Conservation (phyloP, 2,329 filamentous ascomycete species). For the Penicillium sp. region DNA sequence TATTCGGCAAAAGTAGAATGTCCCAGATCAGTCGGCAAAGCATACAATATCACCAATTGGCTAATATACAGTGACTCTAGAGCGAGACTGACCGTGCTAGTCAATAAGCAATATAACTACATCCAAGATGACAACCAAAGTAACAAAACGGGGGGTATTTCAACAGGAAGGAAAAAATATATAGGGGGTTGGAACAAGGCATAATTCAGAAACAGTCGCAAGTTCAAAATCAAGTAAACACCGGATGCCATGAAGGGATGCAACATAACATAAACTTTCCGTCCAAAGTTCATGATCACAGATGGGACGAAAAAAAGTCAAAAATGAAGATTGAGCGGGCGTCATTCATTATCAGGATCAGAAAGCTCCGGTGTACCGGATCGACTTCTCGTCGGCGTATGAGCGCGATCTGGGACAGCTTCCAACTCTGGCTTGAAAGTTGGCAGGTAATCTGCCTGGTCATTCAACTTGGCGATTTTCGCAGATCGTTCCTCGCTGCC, state of each 20-base stretch:
- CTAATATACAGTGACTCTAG: conserved; percentile 38
- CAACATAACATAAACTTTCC: conserved; percentile 22
- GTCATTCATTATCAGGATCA: conserved; percentile 34
- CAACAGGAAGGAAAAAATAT: conserved; percentile 5
- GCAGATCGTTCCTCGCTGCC: conserved; percentile 34
- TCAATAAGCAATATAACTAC: conserved; percentile 18
- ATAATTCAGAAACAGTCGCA: conserved; percentile 6
- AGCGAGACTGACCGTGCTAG: conserved; percentile 14
- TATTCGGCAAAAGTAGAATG: neutral
- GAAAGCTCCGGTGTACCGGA: conserved; percentile 32
- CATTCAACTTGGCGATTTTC: conserved; percentile 37
- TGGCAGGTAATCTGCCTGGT: conserved; percentile 30
- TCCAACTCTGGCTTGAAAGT: conserved; percentile 41
- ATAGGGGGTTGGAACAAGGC: conserved; percentile 1
- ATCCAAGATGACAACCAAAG: conserved; percentile 17
- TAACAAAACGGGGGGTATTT: conserved; percentile 25
- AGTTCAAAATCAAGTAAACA: conserved; percentile 20
- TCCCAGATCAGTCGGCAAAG: neutral
- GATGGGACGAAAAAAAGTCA: conserved; percentile 1
- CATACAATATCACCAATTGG: conserved; percentile 12
- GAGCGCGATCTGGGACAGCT: conserved; percentile 23
- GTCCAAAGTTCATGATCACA: conserved; percentile 23
- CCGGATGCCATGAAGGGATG: conserved; percentile 28
- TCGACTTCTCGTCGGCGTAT: conserved; percentile 30
- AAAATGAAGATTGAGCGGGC: conserved; percentile 5